Evolutionary conservation across 495 filamentous ascomycete species (phyloP).

Genomic region (Neurospora sublineolata): DNA sequence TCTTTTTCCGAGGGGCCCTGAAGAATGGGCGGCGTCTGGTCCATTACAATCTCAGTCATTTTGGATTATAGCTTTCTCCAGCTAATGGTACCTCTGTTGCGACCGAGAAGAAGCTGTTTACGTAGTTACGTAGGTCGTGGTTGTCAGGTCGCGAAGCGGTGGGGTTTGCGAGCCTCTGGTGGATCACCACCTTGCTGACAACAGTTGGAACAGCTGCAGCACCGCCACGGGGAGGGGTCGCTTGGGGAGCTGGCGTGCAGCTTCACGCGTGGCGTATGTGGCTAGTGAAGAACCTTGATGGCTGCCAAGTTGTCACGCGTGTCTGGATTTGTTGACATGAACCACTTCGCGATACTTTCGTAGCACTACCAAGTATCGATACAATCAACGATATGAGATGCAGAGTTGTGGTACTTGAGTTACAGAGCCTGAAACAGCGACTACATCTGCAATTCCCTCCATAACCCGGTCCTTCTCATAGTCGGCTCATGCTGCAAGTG

Average conservation of each 20-base stretch:
- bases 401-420: not conserved
- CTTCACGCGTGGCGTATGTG: not conserved
- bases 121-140: not conserved
- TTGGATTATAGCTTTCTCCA: slow-evolving; percentile 1
- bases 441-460: not conserved
- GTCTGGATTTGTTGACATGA: not conserved
- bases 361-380: not conserved
- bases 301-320: not conserved
- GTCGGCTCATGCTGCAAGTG: not conserved
- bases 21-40: slow-evolving; percentile 40
- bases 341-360: not conserved
- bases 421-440: not conserved
- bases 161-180: not conserved
- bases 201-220: not conserved
- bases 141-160: not conserved
- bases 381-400: not conserved
- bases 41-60: slow-evolving; percentile 38
- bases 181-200: not conserved
- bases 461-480: not conserved
- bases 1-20: slow-evolving; percentile 71
- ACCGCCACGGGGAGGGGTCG: not conserved
- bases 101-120: not conserved
- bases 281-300: not conserved
- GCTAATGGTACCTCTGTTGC: not conserved
- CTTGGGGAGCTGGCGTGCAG: not conserved